Base-by-base conservation (phyloP, 257 asterid species). In the Capsicum pubescens region DNA sequence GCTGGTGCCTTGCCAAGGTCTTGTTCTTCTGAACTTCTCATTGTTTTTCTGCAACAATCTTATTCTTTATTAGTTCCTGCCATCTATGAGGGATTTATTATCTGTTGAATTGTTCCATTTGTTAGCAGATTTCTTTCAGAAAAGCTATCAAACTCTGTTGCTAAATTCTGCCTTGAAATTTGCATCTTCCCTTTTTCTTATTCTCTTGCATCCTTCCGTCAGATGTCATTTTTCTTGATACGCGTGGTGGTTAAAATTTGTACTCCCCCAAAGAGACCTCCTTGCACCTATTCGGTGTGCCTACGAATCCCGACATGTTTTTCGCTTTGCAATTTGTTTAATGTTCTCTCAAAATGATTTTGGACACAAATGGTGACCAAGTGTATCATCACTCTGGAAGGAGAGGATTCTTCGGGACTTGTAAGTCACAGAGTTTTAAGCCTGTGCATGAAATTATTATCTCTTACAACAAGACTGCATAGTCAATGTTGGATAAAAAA, bases 1-100 rank as follows among this genome's bases (percentile, higher is more conserved):
- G 95, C 85, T 83, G 99, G 98, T 81, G 93, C 97, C 55, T 84
- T 97, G 88, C 99, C 99, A 85, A 97, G 99, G 99, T 93, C 84
- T 70, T 84, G 55, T 15, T 32, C 63, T 52, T 54, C 64, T 26
- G 8, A 77, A 52, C 14, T 54, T 77, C 64, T 54, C 63, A 4
- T 66, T 14, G 15, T 13, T 77, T 74, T 50, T 15, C 9, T 68
- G 39, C 68, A 81, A 46, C 4, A 77, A 77, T 6, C 9, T 76
- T 76, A 8, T 76, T 52, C 63, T 52, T 76, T 52, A 36, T 69
- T 69, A 2, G 79, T 26, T 26, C 1, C 32, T 26, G 32, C 32
- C 32, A 26, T 26, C 32, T 26, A 26, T 26, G 32, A 26, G 32
- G 32, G 32, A 26, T 26, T 26, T 26, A 44, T 57, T 17, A 42